Evolutionary conservation across 2,329 filamentous ascomycete genomes (phyloP), one percentile per base, ranked within the genome.

Genomic region (Colletotrichum simmondsii): DNA sequence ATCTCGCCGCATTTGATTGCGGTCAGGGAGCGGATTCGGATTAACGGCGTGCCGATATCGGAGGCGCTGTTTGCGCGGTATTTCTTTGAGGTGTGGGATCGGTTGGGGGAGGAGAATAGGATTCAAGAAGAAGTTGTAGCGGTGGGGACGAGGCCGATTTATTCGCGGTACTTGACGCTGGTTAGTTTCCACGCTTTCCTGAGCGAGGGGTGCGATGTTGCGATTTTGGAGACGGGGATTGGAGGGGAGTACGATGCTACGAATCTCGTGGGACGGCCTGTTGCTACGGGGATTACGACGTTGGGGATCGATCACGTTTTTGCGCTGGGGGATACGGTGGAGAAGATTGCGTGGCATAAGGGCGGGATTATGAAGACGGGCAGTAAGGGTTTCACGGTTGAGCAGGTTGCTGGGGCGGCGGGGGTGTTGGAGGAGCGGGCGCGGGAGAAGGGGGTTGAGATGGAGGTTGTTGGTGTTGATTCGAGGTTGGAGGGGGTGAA

Each of bases 201-300:
- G 30, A 82, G 87, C 60, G 93, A 97, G 80, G 92, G 92, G 1
- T 92, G 98, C 0, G 87, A 92, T 75, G 91, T 91, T 22, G 95
- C 95, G 0, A 91, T 98, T 11, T 88, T 98, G 42, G 97, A 99
- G 83, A 97, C 95, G 78, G 97, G 97, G 0, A 97, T 98, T 75
- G 97, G 97, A 19, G 97, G 95, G 61, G 94, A 98, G 83, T 95
- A 95, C 78, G 96, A 98, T 79, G 93, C 93, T 32, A 99, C 97
- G 11, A 98, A 98, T 79, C 89, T 98, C 26, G 83, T 99, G 6
- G 66, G 28, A 2, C 4, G 60, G 26, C 86, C 87, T 0, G 68
- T 83, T 0, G 92, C 92, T 1, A 89, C 91, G 1, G 93, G 93
- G 0, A 91, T 98, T 49, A 92, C 95, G 24, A 95, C 92, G 78